Evolutionary conservation across 2,329 filamentous ascomycete species (phyloP), one percentile per base, ranked within the genome.

Genomic region (Curvularia spicifera): DNA sequence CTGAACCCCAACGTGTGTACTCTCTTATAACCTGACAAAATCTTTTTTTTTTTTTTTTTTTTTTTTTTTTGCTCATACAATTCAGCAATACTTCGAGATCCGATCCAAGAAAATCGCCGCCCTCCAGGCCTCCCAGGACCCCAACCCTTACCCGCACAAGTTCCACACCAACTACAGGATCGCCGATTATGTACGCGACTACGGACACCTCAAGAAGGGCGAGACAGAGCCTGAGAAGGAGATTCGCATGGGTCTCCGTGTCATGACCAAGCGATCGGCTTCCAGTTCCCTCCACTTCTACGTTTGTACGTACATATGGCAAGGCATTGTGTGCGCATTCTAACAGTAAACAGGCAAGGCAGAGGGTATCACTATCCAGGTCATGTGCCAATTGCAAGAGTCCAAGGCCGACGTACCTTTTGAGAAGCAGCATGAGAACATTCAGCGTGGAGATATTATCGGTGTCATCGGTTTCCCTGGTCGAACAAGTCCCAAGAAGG

Each of bases 51-150:
- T 28, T 28, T 8, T 28, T 3, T 28, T 28, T 28, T 5, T 39
- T 6, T 1, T 13, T 1, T 10, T 10, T 9, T 9, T 7, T 50
- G 44, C 61, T 70, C 29, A 73, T 66, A 40, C 24, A 56, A 28
- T 28, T 13, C 71, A 90, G 87, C 89, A 91, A 89, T 99, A 98
- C 83, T 97, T 97, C 77, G 95, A 99, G 82, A 96, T 98, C 76
- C 91, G 95, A 63, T 96, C 90, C 72, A 87, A 91, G 68, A 85
- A 85, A 67, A 88, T 97, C 82, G 89, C 90, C 78, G 89, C 89
- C 71, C 85, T 94, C 64, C 86, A 89, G 71, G 82, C 89, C 73
- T 87, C 86, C 73, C 88, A 90, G 81, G 81, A 87, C 59, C 90
- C 91, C 40, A 90, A 94, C 74, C 91, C 91, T 5, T 78, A 97